Evolutionary conservation across 129 eudicot genomes (phyloP), one percentile per base, ranked within the genome.

Genomic region (Glebionis coronaria): DNA sequence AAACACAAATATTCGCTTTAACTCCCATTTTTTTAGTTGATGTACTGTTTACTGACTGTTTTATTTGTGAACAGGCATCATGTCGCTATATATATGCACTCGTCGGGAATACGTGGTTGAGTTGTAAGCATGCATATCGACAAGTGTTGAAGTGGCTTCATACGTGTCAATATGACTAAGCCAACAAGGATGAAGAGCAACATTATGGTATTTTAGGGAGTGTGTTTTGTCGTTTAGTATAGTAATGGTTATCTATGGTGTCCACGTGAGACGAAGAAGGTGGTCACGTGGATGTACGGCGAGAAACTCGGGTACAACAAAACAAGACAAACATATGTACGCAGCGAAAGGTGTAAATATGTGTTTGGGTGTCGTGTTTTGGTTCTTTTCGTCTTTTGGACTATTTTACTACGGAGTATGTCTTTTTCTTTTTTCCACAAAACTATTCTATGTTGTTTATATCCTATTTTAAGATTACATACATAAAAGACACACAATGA

Each of bases 261-360:
- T 57, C 49, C 82, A 78, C 68, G 78, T 65, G 73, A 71, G 63
- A 64, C 1, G 57, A 58, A 27, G 74, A 60, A 59, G 77, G 52
- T 51, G 70, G 18, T 72, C 74, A 78, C 82, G 38, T 29, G 38
- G 38, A 29, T 29, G 38, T 29, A 29, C 38, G 38, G 38, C 38
- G 5, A 29, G 38, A 29, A 29, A 29, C 38, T 29, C 38, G 38
- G 38, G 38, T 29, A 29, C 5, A 29, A 29, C 10, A 9, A 2
- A 35, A 35, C 42, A 35, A 35, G 73, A 77, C 69, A 77, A 64
- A 49, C 0, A 2, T n/a, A 3, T 51, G 61, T 64, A 67, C 9
- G 65, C 51, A 27, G 59, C 75, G 4, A 10, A 62, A 9, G 12
- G 60, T 53, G 40, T 38, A 63, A 42, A n/a, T 23, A 25, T 40